Conservation (phyloP, 805 yeast genomes). For the Metschnikowia dekortorum region DNA sequence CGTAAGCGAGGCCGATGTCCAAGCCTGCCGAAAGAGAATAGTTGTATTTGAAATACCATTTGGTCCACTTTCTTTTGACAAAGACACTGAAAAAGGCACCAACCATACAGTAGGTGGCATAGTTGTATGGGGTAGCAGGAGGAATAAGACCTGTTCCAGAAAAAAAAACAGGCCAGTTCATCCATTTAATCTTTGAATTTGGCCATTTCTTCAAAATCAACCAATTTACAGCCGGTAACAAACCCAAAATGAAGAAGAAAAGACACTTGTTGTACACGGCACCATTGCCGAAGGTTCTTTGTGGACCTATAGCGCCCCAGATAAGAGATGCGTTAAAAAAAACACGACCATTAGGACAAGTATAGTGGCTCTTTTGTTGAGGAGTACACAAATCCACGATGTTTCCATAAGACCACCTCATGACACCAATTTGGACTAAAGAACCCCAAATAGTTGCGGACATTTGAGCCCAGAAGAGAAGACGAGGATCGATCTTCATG, state of each 20-base stretch:
- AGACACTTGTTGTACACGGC: constrained; percentile 17
- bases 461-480: constrained; percentile 41
- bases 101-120: constrained; percentile 48
- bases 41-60: constrained; percentile 44
- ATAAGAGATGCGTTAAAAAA: constrained; percentile 42
- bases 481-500: constrained; percentile 39
- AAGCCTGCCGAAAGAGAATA: constrained; percentile 43
- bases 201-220: constrained; percentile 40
- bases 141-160: constrained; percentile 58
- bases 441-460: constrained; percentile 40
- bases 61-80: constrained; percentile 38
- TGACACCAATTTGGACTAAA: constrained; percentile 37
- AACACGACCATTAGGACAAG: constrained; percentile 40
- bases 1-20: constrained; percentile 42
- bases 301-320: constrained; percentile 42
- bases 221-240: constrained; percentile 36
- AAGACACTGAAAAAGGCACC: constrained; percentile 35
- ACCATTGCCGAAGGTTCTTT: constrained; percentile 15
- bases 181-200: constrained; percentile 26
- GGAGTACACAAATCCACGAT: constrained; percentile 33
- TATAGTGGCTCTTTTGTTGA: constrained; percentile 26
- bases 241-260: constrained; percentile 38
- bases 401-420: constrained; percentile 39
- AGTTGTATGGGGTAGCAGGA: constrained; percentile 70
- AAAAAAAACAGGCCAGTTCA: constrained; percentile 41